Conservation (phyloP, 768 basidiomycete species). For the Lactarius sanguifluus region DNA sequence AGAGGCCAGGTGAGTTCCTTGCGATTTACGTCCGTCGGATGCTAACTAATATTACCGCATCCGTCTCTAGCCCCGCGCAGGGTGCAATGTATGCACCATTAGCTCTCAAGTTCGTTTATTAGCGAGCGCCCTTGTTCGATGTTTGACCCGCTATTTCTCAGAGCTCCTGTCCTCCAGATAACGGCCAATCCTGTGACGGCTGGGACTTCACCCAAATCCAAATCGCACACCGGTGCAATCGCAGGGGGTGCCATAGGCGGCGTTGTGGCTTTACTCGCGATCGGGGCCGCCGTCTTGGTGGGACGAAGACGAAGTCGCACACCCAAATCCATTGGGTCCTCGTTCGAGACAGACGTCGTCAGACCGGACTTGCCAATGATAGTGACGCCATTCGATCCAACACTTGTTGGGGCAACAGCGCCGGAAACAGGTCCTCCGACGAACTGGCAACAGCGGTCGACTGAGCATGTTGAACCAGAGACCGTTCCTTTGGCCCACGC, state of each 20-base stretch:
- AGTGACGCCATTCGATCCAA: slow-evolving; percentile 9
- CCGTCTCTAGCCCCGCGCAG: slow-evolving; percentile 28
- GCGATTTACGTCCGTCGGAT: neutral
- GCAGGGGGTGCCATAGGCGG: slow-evolving; percentile 26
- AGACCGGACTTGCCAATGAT: neutral
- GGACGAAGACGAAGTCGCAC: slow-evolving; percentile 1
- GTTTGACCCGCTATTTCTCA: neutral
- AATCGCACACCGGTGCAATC: slow-evolving; percentile 20
- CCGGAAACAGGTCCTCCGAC: neutral
- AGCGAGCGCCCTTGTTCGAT: neutral
- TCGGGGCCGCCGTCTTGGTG: neutral
- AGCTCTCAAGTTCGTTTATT: slow-evolving; percentile 29
- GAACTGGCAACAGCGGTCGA: neutral
- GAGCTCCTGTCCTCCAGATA: slow-evolving; percentile 7
- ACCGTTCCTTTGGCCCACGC: neutral
- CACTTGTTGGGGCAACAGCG: neutral
- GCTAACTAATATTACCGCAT: neutral
- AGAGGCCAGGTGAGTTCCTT: slow-evolving; percentile 22
- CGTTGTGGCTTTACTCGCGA: slow-evolving; percentile 2
- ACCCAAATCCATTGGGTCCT: neutral
- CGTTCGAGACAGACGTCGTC: neutral
- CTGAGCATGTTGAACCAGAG: neutral
- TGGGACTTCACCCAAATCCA: neutral
- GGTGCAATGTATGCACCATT: slow-evolving; percentile 33
- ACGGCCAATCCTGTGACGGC: neutral